These are phyloP conservation scores for Dimocarpus longan DNA, from an alignment of 345 rosid genomes.

Conservation along the genomic window DNA sequence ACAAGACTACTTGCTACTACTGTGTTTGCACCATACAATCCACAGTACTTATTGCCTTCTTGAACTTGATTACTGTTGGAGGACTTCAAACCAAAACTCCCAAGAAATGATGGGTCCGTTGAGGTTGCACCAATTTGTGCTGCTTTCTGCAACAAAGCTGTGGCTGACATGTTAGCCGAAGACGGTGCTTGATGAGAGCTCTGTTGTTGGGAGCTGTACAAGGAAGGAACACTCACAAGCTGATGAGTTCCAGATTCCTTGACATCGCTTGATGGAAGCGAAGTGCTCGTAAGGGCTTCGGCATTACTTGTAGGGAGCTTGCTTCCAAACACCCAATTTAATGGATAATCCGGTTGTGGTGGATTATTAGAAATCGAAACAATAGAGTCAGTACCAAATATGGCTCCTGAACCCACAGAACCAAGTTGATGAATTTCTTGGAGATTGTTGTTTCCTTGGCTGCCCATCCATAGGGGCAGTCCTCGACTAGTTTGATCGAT, in stretches of 20 bases:
- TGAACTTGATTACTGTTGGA: conserved; percentile 35
- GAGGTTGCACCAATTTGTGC: conserved; percentile 81
- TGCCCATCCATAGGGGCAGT: conserved; percentile 52
- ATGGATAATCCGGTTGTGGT: conserved; percentile 38
- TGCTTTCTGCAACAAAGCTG: conserved; percentile 93
- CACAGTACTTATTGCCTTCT: conserved; percentile 52
- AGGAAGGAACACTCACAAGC: conserved; percentile 68
- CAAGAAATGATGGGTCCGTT: conserved; percentile 56
- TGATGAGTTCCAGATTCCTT: conserved; percentile 40
- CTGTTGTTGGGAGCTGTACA: conserved; percentile 59
- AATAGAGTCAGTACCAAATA: conserved; percentile 26
- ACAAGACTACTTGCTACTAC: conserved; percentile 18
- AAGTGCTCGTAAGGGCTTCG: conserved; percentile 38
- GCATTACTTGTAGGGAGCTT: conserved; percentile 29
- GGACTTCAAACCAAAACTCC: conserved; percentile 47
- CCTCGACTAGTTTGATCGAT: conserved; percentile 38
- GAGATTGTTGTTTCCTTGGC: conserved; percentile 36
- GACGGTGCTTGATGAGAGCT: conserved; percentile 36
- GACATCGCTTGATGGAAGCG: conserved; percentile 32
- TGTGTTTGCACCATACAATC: conserved; percentile 45
- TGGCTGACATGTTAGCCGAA: conserved; percentile 77
- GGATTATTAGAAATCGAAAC: conserved; percentile 30
- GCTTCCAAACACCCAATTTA: conserved; percentile 56
- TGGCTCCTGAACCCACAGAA: conserved; percentile 29
- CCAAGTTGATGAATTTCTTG: conserved; percentile 45